These are phyloP conservation scores for Skeletonema tropicum DNA, from an alignment of 108 stramenopile genomes.

Conservation along the genomic window DNA sequence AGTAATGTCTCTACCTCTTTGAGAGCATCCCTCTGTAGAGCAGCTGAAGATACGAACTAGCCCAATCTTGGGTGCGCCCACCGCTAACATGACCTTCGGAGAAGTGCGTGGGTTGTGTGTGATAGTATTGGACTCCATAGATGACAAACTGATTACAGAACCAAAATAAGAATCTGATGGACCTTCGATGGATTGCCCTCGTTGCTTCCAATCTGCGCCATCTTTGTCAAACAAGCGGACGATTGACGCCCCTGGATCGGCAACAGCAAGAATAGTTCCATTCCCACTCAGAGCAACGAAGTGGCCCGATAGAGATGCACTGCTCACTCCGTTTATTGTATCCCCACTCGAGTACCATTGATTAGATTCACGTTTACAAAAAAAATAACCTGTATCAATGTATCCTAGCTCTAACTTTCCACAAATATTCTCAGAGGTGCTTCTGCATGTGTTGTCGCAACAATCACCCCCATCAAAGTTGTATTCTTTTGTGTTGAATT, in stretches of 20 bases:
- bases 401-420: constrained; percentile 8
- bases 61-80: constrained; percentile 3
- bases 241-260: not conserved
- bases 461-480: constrained; percentile 15
- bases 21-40: constrained; percentile 6
- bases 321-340: not conserved
- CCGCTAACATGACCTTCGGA: not conserved
- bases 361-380: not conserved
- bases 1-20: not conserved
- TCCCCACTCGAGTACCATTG: not conserved
- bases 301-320: not conserved
- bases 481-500: too few relatives aligned
- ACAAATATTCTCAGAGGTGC: not conserved
- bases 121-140: not conserved
- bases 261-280: not conserved
- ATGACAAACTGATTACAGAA: not conserved
- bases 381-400: not conserved
- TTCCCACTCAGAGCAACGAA: not conserved
- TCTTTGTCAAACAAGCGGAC: not conserved
- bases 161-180: not conserved
- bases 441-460: not conserved
- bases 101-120: not conserved
- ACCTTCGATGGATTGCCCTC: not conserved
- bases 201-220: not conserved
- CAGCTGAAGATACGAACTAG: constrained; percentile 16